Base-by-base conservation (phyloP, 2,329 filamentous ascomycete genomes). In the Phialophora verrucosa region DNA sequence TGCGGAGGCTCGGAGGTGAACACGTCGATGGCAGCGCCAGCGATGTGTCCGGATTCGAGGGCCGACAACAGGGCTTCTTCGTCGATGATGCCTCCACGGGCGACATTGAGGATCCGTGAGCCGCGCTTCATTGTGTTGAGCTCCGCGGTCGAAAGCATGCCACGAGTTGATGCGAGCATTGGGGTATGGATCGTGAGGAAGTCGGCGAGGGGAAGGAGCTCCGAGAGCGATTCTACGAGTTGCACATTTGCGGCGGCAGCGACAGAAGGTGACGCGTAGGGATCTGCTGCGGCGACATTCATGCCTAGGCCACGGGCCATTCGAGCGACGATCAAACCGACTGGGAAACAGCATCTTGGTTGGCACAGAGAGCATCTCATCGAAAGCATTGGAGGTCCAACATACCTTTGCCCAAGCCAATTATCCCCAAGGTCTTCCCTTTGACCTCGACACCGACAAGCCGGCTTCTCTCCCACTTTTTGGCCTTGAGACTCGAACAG, bases 111-210 rank as follows among this genome's bases (percentile, higher is more conserved):
- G 6, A 94, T 87, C 3, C 90, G 84, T 0, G 91, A 88, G 8
- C 89, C 89, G 20, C 81, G 82, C 75, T 91, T 93, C 91, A 95
- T 94, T 8, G 81, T 82, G 25, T 81, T 80, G 8, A 94, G 78
- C 76, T 94, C 90, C 0, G 82, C 77, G 53, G 86, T 85, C 0
- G 88, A 86, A 25, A 95, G 86, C 78, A 95, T 85, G 63, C 91
- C 90, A 65, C 89, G 83, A 0, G 91, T 95, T 5, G 88, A 90
- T 5, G 90, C 90, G 65, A 93, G 85, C 63, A 95, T 82, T 0
- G 92, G 92, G 0, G 91, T 94, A 74, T 95, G 91, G 10, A 94
- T 88, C 0, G 91, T 93, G 67, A 95, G 75, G 74, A 94, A 93
- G 77, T 94, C 91, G 0, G 88, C 86, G 29, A 83, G 81, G 0